A percentile compares a stretch with the other conserved stretches of the same genome.
These are phyloP conservation scores for thale cress (Arabidopsis thaliana) DNA, from an alignment of 345 rosid genomes.

Conservation along the genomic window TAIR10.1 NC_003071.7:2366501-2367000, in stretches of 20 bases:
- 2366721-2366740: neutral
- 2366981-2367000: neutral
- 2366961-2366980: rapidly evolving
- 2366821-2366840: neutral
- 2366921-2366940: neutral
- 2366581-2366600: neutral
- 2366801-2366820: rapidly evolving
- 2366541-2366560: neutral
- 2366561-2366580: neutral
- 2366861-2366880: neutral
- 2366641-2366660: neutral
- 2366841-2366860: neutral
- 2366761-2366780: neutral
- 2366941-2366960: rapidly evolving
- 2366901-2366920: neutral
- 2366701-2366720: neutral
- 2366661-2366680: neutral
- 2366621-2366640: neutral
- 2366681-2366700: neutral
- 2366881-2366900: neutral
- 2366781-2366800: neutral
- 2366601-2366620: neutral
- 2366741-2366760: neutral
- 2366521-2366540: neutral
- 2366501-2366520: neutral